phyloP scores from a whole-genome alignment of 345 rosid genomes.

The Ailanthus altissimus region DNA sequence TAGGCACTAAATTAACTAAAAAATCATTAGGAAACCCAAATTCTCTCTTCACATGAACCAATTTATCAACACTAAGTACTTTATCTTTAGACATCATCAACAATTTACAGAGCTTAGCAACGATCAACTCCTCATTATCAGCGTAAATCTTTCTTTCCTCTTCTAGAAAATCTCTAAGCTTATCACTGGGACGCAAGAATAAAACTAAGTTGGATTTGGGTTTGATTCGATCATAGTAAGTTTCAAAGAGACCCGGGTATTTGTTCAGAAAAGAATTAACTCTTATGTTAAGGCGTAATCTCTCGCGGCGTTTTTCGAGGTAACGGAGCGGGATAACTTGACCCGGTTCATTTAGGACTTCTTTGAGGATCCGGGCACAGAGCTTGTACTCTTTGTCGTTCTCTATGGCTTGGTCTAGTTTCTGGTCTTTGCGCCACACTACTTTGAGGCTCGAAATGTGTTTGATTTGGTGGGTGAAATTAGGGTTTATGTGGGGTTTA shows the following conservation, averaged over 20 bases:
- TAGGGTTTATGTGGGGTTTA: slow-evolving; percentile 20
- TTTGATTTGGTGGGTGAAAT: slow-evolving; percentile 23
- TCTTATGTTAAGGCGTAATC: slow-evolving; percentile 55
- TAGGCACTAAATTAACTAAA: slow-evolving; percentile 58
- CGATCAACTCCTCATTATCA: slow-evolving; percentile 56
- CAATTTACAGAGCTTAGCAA: slow-evolving; percentile 74
- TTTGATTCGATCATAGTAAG: slow-evolving; percentile 62
- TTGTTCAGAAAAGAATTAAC: slow-evolving; percentile 50
- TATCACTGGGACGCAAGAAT: slow-evolving; percentile 55
- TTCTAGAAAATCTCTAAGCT: slow-evolving; percentile 60
- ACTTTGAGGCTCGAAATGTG: slow-evolving; percentile 78
- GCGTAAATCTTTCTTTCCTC: slow-evolving; percentile 55
- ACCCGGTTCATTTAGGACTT: slow-evolving; percentile 79
- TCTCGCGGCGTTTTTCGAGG: slow-evolving; percentile 76
- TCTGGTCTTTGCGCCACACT: slow-evolving; percentile 71
- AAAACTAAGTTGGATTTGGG: slow-evolving; percentile 59
- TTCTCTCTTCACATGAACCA: slow-evolving; percentile 81
- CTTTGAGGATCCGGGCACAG: slow-evolving; percentile 68
- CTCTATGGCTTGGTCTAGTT: slow-evolving; percentile 70
- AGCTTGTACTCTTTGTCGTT: slow-evolving; percentile 64
- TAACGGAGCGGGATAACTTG: slow-evolving; percentile 72
- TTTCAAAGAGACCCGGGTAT: slow-evolving; percentile 61
- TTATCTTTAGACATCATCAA: slow-evolving; percentile 78
- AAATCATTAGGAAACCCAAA: slow-evolving; percentile 86
- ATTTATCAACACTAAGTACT: slow-evolving; percentile 61